Evolutionary conservation across 2,329 filamentous ascomycete genomes (phyloP).

Genomic region (Aspergillus pseudotamarii): DNA sequence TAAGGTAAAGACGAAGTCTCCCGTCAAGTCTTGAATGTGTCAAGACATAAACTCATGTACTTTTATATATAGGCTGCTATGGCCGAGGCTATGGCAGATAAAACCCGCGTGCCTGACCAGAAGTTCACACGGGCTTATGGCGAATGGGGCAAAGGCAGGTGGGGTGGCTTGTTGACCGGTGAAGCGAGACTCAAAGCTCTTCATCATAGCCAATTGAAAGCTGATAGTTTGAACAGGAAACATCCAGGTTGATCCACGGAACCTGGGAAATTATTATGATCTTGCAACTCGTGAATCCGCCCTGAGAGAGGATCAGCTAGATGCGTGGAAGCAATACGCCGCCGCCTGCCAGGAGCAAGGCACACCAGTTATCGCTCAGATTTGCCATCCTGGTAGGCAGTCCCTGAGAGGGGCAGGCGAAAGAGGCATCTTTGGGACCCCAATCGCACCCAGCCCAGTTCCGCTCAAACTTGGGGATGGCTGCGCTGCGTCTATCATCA

Average conservation of each 20-base stretch:
- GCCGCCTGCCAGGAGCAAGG: conserved; percentile 24
- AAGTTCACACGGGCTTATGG: conserved; percentile 6
- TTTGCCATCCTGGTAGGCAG: conserved; percentile 43
- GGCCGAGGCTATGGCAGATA: conserved; percentile 8
- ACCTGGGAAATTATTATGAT: conserved; percentile 7
- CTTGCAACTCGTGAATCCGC: not conserved
- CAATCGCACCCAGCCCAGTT: conserved; percentile 25
- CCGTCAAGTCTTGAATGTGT: not conserved
- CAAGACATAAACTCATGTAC: not conserved
- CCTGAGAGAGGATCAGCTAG: not conserved
- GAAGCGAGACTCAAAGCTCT: not conserved
- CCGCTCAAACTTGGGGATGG: conserved; percentile 7
- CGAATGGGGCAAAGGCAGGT: conserved; percentile 9
- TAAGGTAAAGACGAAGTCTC: not conserved
- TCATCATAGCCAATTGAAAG: not conserved
- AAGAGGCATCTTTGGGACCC: conserved; percentile 24
- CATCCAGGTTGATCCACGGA: conserved; percentile 8
- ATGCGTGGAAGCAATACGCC: conserved; percentile 9
- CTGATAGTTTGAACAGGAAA: conserved; percentile 2
- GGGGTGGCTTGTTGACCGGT: conserved; percentile 12
- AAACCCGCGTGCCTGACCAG: not conserved
- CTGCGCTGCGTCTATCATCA: not conserved
- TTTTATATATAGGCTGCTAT: conserved; percentile 8
- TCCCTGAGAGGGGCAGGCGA: conserved; percentile 35
- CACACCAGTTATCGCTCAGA: conserved; percentile 40